These are phyloP conservation scores for Dendrocalamus sinicus DNA, from an alignment of 176 grass and related monocot species.

Conservation along the genomic window DNA sequence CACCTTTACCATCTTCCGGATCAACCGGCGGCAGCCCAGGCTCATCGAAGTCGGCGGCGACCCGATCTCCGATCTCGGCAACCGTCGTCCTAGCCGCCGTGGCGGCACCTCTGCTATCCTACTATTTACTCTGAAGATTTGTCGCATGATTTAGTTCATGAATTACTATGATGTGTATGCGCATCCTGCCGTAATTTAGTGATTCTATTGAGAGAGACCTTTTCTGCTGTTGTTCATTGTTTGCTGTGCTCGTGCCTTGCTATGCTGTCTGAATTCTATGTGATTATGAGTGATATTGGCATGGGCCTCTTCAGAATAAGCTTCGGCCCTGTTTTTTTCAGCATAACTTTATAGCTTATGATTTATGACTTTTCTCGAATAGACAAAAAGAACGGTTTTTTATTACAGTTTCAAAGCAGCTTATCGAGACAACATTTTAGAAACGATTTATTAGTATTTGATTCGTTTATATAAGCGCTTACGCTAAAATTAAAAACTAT, in stretches of 20 bases:
- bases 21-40: conserved; percentile 27
- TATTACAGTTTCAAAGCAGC: too few relatives aligned
- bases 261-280: neutral
- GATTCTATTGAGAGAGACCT: conserved; percentile 3
- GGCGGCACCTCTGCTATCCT: conserved; percentile 34
- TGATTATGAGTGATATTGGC: conserved; percentile 11
- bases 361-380: too few relatives aligned
- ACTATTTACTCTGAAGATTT: conserved; percentile 42
- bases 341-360: too few relatives aligned
- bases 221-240: neutral
- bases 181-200: conserved; percentile 29
- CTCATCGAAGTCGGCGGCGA: conserved; percentile 21
- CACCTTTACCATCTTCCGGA: conserved; percentile 38
- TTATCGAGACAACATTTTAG: too few relatives aligned
- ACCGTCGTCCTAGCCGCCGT: neutral
- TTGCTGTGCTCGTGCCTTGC: neutral
- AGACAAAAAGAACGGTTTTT: too few relatives aligned
- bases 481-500: too few relatives aligned
- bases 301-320: conserved; percentile 1
- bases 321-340: too few relatives aligned
- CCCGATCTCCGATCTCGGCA: neutral
- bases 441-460: too few relatives aligned
- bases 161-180: conserved; percentile 24
- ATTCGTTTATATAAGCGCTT: too few relatives aligned
- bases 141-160: neutral